Evolutionary conservation across 2,329 filamentous ascomycete species (phyloP), one percentile per base, ranked within the genome.

Genomic region (Calycina herbarum): DNA sequence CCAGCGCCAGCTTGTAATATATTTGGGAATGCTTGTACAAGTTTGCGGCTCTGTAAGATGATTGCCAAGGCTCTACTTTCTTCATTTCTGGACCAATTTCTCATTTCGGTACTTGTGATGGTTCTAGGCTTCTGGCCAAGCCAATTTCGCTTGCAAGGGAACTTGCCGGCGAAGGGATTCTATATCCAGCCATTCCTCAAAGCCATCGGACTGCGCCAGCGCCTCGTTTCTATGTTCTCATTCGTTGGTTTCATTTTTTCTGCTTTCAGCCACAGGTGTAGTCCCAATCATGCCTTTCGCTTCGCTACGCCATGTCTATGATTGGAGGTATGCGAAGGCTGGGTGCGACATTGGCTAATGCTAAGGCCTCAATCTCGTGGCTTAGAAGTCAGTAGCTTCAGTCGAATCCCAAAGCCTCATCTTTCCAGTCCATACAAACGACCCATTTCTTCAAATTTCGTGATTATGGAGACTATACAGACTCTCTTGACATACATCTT

Each of bases 341-440:
- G 27, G 13, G 27, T 15, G 54, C 54, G n/a, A 27, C 48, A 54
- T 27, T 27, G 48, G 48, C 24, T 20, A 13, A 35, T 57, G 13
- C 27, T 29, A 24, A 57, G 33, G 54, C 54, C 31, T 57, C 54
- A 24, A 3, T 24, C 3, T 24, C 20, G 20, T 24, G 45, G 45
- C 45, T 51, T 51, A 51, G n/a, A 51, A 51, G 45, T 51, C 2
- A 51, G n/a, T 20, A 51, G 45, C 45, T 51, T 51, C n/a, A 51
- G 45, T 24, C 7, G 1, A 20, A 20, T 29, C 17, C 13, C 15
- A 57, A n/a, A 35, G 31, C 54, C 54, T 10, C 6, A 4, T 11
- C 54, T 33, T 10, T 57, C 13, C 33, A 33, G 35, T 10, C 24
- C 27, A 57, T 57, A 31, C 54, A 29, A 31, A 35, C 13, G 2